Evolutionary conservation across 768 basidiomycete species (phyloP).

Genomic region (Cystofilobasidium ferigula): DNA sequence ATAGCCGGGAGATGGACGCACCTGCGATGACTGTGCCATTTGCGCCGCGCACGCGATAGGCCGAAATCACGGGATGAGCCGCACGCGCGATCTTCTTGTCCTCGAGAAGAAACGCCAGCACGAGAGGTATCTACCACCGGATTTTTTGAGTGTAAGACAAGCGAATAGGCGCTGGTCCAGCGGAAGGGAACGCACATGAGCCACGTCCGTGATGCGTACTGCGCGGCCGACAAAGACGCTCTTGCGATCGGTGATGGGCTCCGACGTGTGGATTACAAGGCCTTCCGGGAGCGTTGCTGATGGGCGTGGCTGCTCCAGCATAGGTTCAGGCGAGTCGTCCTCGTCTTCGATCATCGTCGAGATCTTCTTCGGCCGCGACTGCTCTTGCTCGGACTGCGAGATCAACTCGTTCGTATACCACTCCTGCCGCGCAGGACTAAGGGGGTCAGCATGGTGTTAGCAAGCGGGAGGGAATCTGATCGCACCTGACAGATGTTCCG

Average conservation of each 20-base stretch:
- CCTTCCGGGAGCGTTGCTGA: background rate
- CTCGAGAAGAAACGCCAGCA: conserved; percentile 35
- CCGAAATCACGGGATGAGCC: conserved; percentile 31
- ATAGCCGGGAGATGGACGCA: background rate
- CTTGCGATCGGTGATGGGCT: conserved; percentile 75
- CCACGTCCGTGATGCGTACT: conserved; percentile 63
- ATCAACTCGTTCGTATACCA: conserved; percentile 14
- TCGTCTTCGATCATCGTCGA: background rate
- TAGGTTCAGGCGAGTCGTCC: background rate
- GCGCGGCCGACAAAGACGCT: conserved; percentile 78
- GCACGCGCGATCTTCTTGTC: conserved; percentile 39
- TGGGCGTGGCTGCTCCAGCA: background rate
- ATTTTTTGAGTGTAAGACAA: too few species aligned
- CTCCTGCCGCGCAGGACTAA: background rate
- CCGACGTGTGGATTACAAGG: conserved; percentile 49
- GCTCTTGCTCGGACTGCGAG: conserved; percentile 10
- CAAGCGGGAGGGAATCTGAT: background rate
- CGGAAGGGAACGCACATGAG: conserved; percentile 28
- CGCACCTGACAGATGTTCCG: conserved; percentile 28
- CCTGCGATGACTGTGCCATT: conserved; percentile 13
- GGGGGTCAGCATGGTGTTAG: background rate
- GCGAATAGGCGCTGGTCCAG: too few species aligned
- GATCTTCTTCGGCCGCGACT: conserved; percentile 1
- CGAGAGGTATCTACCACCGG: conserved; percentile 51
- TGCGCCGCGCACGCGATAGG: conserved; percentile 32